phyloP scores from a whole-genome alignment of 2,329 filamentous ascomycete species.

The Hymenoscyphus infarciens region DNA sequence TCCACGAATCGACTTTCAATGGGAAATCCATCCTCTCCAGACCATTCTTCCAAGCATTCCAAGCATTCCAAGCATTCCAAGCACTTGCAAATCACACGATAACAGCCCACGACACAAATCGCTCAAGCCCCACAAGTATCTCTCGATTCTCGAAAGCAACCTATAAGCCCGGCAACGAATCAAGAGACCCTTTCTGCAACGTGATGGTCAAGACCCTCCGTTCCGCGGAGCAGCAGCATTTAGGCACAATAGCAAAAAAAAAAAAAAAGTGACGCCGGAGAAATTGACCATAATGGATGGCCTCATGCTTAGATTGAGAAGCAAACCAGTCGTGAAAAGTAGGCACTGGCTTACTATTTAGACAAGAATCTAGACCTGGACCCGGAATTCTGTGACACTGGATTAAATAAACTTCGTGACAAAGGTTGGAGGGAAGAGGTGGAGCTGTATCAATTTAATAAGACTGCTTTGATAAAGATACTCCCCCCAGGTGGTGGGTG shows the following conservation, averaged over 20 bases:
- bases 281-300: not conserved
- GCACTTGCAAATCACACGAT: no score
- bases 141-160: no score
- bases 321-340: no score
- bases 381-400: constrained; percentile 8
- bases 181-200: constrained; percentile 1
- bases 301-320: no score
- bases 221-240: constrained; percentile 3
- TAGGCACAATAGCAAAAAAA: not conserved
- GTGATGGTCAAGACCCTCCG: constrained; percentile 2
- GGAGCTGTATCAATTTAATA: not conserved
- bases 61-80: no score
- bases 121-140: no score
- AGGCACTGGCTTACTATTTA: constrained; percentile 12
- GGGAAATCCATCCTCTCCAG: no score
- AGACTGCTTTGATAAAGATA: not conserved
- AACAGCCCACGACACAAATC: no score
- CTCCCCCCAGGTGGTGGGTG: not conserved
- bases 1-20: no score
- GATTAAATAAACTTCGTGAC: not conserved
- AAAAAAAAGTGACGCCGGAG: not conserved
- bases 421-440: not conserved
- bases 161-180: not conserved
- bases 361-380: constrained; percentile 9
- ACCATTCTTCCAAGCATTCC: no score